phyloP scores from a whole-genome alignment of 164 flowering plant genomes.

The Aristolochia californica region DNA sequence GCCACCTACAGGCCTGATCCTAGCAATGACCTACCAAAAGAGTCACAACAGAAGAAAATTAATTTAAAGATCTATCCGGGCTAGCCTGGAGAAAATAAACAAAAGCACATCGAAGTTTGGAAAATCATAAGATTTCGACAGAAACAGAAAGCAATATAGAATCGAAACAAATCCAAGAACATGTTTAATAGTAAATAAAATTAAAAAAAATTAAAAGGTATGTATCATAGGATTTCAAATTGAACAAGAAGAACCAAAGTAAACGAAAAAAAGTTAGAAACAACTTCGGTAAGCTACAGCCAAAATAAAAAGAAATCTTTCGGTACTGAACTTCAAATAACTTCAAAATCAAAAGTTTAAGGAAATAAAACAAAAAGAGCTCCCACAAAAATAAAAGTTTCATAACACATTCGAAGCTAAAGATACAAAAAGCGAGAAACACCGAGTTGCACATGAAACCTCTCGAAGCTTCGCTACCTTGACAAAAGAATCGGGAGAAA shows the following conservation, averaged over 20 bases:
- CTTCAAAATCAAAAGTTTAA: neutral
- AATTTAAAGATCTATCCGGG: neutral
- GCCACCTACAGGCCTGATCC: slow-evolving; percentile 51
- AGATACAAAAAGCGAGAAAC: neutral
- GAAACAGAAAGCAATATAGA: neutral
- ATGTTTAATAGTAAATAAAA: too few relatives aligned
- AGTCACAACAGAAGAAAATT: neutral
- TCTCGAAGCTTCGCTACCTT: slow-evolving; percentile 24
- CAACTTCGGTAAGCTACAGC: neutral
- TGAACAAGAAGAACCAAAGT: too few relatives aligned
- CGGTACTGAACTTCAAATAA: neutral
- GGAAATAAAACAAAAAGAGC: neutral
- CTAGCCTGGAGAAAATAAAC: too few relatives aligned
- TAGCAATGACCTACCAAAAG: slow-evolving; percentile 52
- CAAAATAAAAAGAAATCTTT: neutral
- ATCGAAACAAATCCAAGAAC: too few relatives aligned
- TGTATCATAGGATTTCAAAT: too few relatives aligned
- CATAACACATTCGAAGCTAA: neutral
- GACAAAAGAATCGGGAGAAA: slow-evolving; percentile 34
- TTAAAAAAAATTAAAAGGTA: too few relatives aligned
- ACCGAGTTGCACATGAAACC: neutral
- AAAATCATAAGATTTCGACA: neutral
- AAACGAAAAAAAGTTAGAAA: neutral
- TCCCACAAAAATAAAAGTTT: neutral
- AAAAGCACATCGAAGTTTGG: neutral